Conservation (phyloP, 352 stramenopile genomes). For the Phytophthora palmivora region DNA sequence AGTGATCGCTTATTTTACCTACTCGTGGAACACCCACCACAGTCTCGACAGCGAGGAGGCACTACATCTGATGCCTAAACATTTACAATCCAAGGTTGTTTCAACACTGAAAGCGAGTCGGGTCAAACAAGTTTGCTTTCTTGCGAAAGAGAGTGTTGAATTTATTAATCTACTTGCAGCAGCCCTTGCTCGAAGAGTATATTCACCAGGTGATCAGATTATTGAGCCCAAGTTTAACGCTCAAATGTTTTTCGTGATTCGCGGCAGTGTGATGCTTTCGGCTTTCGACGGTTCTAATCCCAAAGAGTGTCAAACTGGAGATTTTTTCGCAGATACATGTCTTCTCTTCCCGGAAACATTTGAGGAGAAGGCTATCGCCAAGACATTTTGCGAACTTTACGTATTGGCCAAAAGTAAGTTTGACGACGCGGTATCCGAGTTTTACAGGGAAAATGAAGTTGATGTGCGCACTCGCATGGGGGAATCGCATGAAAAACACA, state of each 20-base stretch:
- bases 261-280: conserved; percentile 55
- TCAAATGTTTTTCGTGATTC: conserved; percentile 81
- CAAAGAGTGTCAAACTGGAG: conserved; percentile 69
- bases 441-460: conserved; percentile 48
- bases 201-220: conserved; percentile 66
- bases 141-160: conserved; percentile 73
- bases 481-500: conserved; percentile 58
- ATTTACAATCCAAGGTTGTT: conserved; percentile 70
- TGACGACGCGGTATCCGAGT: conserved; percentile 58
- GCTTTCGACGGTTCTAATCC: conserved; percentile 53
- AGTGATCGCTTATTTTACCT: conserved; percentile 72
- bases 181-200: conserved; percentile 55
- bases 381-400: conserved; percentile 87
- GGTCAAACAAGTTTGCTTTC: conserved; percentile 72
- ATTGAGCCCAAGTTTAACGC: conserved; percentile 78
- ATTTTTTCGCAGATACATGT: conserved; percentile 76
- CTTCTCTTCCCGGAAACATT: conserved; percentile 62
- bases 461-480: conserved; percentile 48
- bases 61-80: conserved; percentile 63
- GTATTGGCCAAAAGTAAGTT: conserved; percentile 72
- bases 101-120: conserved; percentile 70
- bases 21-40: conserved; percentile 70
- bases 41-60: conserved; percentile 66
- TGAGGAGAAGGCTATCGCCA: conserved; percentile 75
- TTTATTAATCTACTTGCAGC: conserved; percentile 73